phyloP scores from a whole-genome alignment of 1,284 basidiomycete species.

The Schizophyllum amplum region DNA sequence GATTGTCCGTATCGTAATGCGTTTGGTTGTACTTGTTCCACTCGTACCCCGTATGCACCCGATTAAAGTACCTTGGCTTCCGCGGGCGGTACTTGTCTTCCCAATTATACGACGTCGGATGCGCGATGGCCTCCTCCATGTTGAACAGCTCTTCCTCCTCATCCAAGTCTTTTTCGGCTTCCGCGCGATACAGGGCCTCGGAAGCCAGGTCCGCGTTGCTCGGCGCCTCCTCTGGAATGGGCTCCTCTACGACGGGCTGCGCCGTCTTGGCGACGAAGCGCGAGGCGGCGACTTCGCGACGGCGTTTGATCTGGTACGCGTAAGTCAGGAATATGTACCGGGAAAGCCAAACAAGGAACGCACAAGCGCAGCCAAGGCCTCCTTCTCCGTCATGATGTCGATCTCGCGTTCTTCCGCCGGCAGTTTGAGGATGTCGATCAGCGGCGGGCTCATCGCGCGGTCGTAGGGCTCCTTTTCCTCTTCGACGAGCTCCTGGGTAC shows the following conservation, averaged over 20 bases:
- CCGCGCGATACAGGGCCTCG: constrained; percentile 79
- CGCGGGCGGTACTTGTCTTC: constrained; percentile 98
- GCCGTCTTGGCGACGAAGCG: constrained; percentile 76
- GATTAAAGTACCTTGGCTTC: constrained; percentile 98
- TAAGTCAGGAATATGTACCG: constrained; percentile 5
- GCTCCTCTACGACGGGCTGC: constrained; percentile 41
- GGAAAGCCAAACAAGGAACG: no score
- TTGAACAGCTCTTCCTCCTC: constrained; percentile 95
- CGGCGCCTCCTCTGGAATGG: constrained; percentile 42
- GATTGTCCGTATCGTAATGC: constrained; percentile 97
- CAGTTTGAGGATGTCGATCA: constrained; percentile 65
- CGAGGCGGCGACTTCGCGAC: constrained; percentile 71
- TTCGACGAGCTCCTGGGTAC: constrained; percentile 33
- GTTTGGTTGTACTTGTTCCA: constrained; percentile 99
- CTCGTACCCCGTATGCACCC: constrained; percentile 99
- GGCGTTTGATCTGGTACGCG: constrained; percentile 16
- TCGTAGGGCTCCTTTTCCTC: constrained; percentile 73
- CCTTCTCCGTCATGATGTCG: constrained; percentile 63
- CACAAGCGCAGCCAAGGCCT: constrained; percentile 64
- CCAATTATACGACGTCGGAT: constrained; percentile 88
- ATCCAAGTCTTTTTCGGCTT: constrained; percentile 87
- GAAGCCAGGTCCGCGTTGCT: constrained; percentile 75
- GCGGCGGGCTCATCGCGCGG: constrained; percentile 73
- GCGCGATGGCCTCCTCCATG: constrained; percentile 78
- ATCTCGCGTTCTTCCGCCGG: constrained; percentile 72